These are phyloP conservation scores for Spirogloea muscicola DNA, from an alignment of 139 green algal species.

Conservation along the genomic window DNA sequence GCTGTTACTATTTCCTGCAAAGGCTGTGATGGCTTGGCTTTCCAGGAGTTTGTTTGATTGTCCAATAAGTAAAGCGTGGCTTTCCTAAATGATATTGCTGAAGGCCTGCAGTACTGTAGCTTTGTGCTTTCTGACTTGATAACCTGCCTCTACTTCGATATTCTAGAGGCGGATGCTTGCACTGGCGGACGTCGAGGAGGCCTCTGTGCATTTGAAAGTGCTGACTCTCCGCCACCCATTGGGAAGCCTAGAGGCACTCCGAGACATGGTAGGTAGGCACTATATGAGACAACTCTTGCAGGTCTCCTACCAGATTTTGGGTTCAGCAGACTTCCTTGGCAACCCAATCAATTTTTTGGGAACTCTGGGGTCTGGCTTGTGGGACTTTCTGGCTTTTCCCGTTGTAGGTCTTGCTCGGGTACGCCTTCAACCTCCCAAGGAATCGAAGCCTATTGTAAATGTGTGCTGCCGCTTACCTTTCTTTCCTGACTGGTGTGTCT, in stretches of 20 bases:
- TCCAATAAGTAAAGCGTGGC: too few relatives aligned
- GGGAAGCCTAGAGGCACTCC: slow-evolving; percentile 8
- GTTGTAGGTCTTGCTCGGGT: too few relatives aligned
- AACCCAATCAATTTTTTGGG: slow-evolving; percentile 46
- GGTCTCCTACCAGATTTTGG: slow-evolving; percentile 37
- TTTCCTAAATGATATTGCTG: too few relatives aligned
- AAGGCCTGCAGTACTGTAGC: not conserved
- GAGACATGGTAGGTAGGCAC: slow-evolving; percentile 2
- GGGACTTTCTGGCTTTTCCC: slow-evolving; percentile 53
- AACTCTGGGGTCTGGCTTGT: slow-evolving; percentile 40
- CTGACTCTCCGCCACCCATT: slow-evolving; percentile 15
- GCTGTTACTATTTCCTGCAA: not conserved
- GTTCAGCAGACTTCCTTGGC: slow-evolving; percentile 49
- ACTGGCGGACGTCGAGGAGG: slow-evolving; percentile 32
- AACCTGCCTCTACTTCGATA: not conserved
- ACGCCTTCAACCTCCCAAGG: too few relatives aligned
- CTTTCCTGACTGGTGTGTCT: too few relatives aligned
- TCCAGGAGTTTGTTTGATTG: not conserved
- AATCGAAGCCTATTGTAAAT: too few relatives aligned
- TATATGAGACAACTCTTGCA: slow-evolving; percentile 25
- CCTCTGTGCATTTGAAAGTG: not conserved
- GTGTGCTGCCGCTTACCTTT: too few relatives aligned
- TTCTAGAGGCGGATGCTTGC: slow-evolving; percentile 39
- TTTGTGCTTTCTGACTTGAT: not conserved
- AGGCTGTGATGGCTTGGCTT: not conserved